These are phyloP conservation scores for Calonectria pteridis DNA, from an alignment of 2,329 filamentous ascomycete species.

Conservation along the genomic window DNA sequence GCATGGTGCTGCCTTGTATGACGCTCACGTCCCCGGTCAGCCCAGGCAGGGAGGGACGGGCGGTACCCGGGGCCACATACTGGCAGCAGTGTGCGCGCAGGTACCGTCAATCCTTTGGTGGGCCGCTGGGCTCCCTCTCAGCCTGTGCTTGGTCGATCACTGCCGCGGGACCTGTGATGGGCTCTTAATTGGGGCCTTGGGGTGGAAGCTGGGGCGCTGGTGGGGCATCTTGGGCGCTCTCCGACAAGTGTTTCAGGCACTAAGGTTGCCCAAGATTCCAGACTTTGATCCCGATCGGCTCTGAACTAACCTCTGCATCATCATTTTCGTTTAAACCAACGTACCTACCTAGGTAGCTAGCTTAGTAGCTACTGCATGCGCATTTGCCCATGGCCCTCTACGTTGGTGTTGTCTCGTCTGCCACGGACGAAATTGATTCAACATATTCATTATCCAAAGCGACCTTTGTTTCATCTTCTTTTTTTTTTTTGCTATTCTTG, in stretches of 20 bases:
- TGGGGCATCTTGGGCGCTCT: slow-evolving; percentile 17
- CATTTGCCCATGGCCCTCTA: not conserved
- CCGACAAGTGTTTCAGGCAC: slow-evolving; percentile 11
- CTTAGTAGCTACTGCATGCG: not conserved
- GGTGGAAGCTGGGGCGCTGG: slow-evolving; percentile 3
- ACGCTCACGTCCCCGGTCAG: slow-evolving; percentile 32
- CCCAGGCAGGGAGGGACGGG: not conserved
- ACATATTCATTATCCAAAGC: not conserved
- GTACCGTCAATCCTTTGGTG: slow-evolving; percentile 12
- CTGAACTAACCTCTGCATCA: not conserved
- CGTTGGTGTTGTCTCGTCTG: not conserved
- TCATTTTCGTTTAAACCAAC: slow-evolving; percentile 11
- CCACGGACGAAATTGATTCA: not conserved
- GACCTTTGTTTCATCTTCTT: not conserved
- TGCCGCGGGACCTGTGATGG: not conserved
- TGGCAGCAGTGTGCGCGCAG: not conserved
- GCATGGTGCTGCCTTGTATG: slow-evolving; percentile 35
- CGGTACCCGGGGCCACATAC: slow-evolving; percentile 1
- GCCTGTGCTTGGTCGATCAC: slow-evolving; percentile 16
- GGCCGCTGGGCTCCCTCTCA: slow-evolving; percentile 3
- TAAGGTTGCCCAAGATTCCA: slow-evolving; percentile 15
- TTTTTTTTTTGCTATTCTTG: not conserved
- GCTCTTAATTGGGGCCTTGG: slow-evolving; percentile 3
- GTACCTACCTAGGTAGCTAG: not conserved
- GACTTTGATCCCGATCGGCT: not conserved